phyloP scores from a whole-genome alignment of 2,329 filamentous ascomycete genomes.

The Didymella pinodella region DNA sequence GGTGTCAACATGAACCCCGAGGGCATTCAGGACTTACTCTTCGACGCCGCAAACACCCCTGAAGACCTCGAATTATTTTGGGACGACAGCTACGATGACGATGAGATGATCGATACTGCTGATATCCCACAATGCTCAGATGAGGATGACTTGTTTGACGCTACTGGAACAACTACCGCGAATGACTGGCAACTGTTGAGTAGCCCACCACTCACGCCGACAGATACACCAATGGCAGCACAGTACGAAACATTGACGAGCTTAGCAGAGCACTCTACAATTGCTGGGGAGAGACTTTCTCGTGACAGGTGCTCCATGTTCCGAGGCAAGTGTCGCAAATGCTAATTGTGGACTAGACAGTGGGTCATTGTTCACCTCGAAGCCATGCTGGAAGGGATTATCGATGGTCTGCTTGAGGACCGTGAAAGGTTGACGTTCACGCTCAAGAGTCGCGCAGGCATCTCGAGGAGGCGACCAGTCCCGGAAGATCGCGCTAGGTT shows the following conservation, averaged over 20 bases:
- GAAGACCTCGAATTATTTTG: conserved; percentile 22
- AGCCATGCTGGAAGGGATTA: conserved; percentile 61
- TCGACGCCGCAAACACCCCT: conserved; percentile 31
- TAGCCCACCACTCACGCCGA: conserved; percentile 10
- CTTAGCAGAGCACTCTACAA: neutral
- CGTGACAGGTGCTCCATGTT: conserved; percentile 27
- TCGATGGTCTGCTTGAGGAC: conserved; percentile 61
- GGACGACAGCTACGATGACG: conserved; percentile 30
- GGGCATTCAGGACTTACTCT: conserved; percentile 44
- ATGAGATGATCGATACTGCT: conserved; percentile 29
- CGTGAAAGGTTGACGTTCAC: conserved; percentile 59
- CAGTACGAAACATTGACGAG: neutral
- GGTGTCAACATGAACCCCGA: conserved; percentile 30
- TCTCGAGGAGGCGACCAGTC: conserved; percentile 31
- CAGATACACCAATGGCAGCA: neutral
- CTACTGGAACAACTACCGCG: conserved; percentile 8
- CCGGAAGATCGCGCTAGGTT: conserved; percentile 1
- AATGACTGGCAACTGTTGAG: conserved; percentile 21
- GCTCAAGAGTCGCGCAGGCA: conserved; percentile 51
- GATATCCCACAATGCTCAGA: neutral
- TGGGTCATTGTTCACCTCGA: conserved; percentile 64
- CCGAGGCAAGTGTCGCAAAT: neutral
- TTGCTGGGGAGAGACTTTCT: neutral
- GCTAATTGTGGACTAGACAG: conserved; percentile 29
- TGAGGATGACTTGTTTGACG: conserved; percentile 7